Evolutionary conservation across 2,329 filamentous ascomycete genomes (phyloP).

Genomic region (Phaeophleospora eucalypticola): DNA sequence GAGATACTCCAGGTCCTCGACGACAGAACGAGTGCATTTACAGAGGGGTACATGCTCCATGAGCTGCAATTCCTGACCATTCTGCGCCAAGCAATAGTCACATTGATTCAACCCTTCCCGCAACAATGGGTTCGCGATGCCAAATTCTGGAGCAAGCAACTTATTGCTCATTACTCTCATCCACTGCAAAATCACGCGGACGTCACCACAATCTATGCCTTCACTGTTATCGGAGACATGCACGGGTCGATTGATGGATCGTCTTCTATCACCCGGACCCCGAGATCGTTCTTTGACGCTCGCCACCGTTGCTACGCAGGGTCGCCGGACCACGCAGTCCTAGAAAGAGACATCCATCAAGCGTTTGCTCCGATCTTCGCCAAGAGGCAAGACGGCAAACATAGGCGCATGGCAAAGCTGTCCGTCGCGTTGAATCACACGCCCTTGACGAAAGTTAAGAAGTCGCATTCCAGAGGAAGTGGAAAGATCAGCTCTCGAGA

Average conservation of each 20-base stretch:
- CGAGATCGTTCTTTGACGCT: conserved; percentile 43
- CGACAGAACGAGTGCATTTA: conserved; percentile 19
- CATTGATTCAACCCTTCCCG: conserved; percentile 34
- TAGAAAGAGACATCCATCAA: conserved; percentile 43
- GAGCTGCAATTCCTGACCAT: conserved; percentile 37
- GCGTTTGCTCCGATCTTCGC: conserved; percentile 42
- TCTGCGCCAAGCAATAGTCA: conserved; percentile 30
- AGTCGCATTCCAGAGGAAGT: conserved; percentile 1
- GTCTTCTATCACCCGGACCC: conserved; percentile 33
- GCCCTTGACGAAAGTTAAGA: conserved; percentile 8
- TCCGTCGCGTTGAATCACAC: conserved; percentile 7
- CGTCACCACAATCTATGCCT: conserved; percentile 41
- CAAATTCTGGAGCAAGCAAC: conserved; percentile 40
- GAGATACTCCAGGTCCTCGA: conserved; percentile 23
- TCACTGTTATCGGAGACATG: conserved; percentile 37
- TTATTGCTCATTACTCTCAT: conserved; percentile 33
- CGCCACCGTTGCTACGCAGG: conserved; percentile 42
- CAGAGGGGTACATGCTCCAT: conserved; percentile 10
- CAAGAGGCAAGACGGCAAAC: conserved; percentile 14
- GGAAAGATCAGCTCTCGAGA: conserved; percentile 6
- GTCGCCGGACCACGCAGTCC: conserved; percentile 43
- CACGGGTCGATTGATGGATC: conserved; percentile 26
- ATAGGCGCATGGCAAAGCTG: conserved; percentile 8
- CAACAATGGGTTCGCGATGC: conserved; percentile 41
- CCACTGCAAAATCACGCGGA: conserved; percentile 20